Conservation (phyloP, 768 basidiomycete species). For the Leucogyrophana mollusca region DNA sequence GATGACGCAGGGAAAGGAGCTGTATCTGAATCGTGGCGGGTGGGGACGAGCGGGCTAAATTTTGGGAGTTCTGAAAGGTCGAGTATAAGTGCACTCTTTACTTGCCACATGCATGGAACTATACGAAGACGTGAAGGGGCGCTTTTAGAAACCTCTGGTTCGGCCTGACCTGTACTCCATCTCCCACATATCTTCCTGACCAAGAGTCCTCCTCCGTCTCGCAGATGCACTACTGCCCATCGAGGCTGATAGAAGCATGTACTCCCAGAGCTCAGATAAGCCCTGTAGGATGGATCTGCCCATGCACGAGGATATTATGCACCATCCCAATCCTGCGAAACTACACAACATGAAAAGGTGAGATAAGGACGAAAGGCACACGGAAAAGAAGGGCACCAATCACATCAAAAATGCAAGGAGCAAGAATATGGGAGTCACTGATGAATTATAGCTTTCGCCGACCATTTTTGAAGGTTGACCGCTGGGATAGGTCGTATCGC, state of each 20-base stretch:
- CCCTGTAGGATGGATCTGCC: conserved; percentile 47
- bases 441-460: conserved; percentile 24
- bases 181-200: conserved; percentile 59
- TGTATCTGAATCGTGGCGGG: too few species aligned
- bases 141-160: conserved; percentile 14
- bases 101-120: too few species aligned
- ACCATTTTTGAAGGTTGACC: conserved; percentile 8
- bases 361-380: conserved; percentile 3
- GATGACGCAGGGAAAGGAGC: too few species aligned
- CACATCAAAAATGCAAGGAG: conserved; percentile 52
- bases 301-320: conserved; percentile 66
- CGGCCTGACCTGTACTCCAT: conserved; percentile 49
- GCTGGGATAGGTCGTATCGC: conserved; percentile 19
- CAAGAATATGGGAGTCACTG: conserved; percentile 42
- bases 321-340: conserved; percentile 56
- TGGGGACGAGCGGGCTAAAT: too few species aligned
- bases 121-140: not conserved
- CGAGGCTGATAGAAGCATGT: conserved; percentile 39
- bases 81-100: too few species aligned
- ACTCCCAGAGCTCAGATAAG: conserved; percentile 50
- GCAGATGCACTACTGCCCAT: conserved; percentile 20
- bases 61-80: too few species aligned
- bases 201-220: conserved; percentile 38
- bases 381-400: conserved; percentile 10
- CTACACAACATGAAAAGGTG: conserved; percentile 25